Percentiles rank a stretch among this genome's conserved stretches.
Conservation (phyloP, 208 protist genomes). For the Acanthamoeba sp. region DNA sequence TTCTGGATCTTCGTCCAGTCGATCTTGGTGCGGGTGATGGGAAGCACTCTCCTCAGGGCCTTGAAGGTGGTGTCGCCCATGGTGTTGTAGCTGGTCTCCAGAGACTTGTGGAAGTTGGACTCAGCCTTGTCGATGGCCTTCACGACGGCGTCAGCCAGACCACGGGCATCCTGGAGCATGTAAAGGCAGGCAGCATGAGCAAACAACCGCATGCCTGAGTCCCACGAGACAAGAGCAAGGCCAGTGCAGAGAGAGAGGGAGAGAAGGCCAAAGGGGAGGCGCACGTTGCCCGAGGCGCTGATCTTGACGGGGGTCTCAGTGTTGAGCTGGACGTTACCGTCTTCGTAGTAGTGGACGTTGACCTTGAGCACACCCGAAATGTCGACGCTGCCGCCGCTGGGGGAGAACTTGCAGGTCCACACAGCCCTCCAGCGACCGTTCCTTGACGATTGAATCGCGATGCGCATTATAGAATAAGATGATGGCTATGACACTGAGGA, state of each 20-base stretch:
- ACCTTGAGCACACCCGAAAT: conserved; percentile 83
- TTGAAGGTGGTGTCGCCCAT: conserved; percentile 90
- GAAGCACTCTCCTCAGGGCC: conserved; percentile 85
- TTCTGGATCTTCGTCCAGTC: conserved; percentile 88
- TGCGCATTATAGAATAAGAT: no score
- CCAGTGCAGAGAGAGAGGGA: neutral
- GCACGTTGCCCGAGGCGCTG: conserved; percentile 35
- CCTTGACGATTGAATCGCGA: neutral
- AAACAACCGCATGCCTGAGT: conserved; percentile 12
- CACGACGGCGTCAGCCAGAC: conserved; percentile 75
- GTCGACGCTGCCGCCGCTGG: conserved; percentile 72
- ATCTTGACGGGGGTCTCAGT: conserved; percentile 81
- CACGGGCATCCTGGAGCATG: conserved; percentile 59
- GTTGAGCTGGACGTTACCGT: conserved; percentile 90
- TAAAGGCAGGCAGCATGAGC: conserved; percentile 21
- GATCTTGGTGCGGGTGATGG: conserved; percentile 87
- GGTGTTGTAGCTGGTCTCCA: conserved; percentile 84
- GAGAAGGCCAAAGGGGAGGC: neutral
- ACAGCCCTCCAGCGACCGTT: conserved; percentile 83
- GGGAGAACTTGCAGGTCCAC: conserved; percentile 78
- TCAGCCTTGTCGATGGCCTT: conserved; percentile 85
- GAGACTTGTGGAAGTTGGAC: conserved; percentile 82
- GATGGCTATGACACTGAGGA: no score
- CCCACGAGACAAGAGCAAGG: no score
- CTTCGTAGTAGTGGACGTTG: conserved; percentile 90